phyloP scores from a whole-genome alignment of 2,329 filamentous ascomycete genomes.

The Diplodia sapinea region DNA sequence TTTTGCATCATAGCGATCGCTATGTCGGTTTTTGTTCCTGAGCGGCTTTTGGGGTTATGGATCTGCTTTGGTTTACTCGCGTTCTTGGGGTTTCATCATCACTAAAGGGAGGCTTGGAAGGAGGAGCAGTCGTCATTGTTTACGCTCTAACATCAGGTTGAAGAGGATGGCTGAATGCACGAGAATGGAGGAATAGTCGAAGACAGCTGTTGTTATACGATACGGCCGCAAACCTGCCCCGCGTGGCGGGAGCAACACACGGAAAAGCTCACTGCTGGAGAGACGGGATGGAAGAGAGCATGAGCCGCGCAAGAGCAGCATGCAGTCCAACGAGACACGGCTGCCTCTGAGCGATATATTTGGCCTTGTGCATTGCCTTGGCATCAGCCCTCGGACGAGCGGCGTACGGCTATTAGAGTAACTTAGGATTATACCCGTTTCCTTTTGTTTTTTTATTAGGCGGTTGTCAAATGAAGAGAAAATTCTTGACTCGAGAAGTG shows the following conservation, averaged over 20 bases:
- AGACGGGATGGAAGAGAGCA: slow-evolving; percentile 10
- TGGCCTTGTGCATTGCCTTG: slow-evolving; percentile 20
- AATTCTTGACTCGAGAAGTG: slow-evolving; percentile 13
- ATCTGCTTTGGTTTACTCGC: slow-evolving; percentile 17
- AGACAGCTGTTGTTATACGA: slow-evolving; percentile 3
- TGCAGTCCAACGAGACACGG: slow-evolving; percentile 13
- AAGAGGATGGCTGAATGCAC: slow-evolving; percentile 12
- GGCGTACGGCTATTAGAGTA: slow-evolving; percentile 27
- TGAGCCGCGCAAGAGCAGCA: slow-evolving; percentile 25
- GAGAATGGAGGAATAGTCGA: background rate
- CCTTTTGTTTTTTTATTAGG: slow-evolving; percentile 20
- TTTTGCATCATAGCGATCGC: slow-evolving; percentile 21
- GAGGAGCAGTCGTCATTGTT: slow-evolving; percentile 15
- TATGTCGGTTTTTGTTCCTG: slow-evolving; percentile 6
- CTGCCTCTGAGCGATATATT: slow-evolving; percentile 20
- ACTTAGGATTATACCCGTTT: slow-evolving; percentile 30
- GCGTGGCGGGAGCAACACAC: slow-evolving; percentile 13
- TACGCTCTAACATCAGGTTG: slow-evolving; percentile 11
- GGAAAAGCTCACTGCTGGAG: slow-evolving; percentile 21
- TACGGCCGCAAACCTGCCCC: background rate
- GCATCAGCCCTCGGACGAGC: slow-evolving; percentile 21
- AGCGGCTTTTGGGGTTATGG: slow-evolving; percentile 21
- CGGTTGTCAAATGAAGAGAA: slow-evolving; percentile 23
- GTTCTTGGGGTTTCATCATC: slow-evolving; percentile 18
- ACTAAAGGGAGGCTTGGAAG: slow-evolving; percentile 2